Evolutionary conservation across 495 filamentous ascomycete genomes (phyloP), one percentile per base, ranked within the genome.

Genomic region (Oleoguttula mirabilis): DNA sequence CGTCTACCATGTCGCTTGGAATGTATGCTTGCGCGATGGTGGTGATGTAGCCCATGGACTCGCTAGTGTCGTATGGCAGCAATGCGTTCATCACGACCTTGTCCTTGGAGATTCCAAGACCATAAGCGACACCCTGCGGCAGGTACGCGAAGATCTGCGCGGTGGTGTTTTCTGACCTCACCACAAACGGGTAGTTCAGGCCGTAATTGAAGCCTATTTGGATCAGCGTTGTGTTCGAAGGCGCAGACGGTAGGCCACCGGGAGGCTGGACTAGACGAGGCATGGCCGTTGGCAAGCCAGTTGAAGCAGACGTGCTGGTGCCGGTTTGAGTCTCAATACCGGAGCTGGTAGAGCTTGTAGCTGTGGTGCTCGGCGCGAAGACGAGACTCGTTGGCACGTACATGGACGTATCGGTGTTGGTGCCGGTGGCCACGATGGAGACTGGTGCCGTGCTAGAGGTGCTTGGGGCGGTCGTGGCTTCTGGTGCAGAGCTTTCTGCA

Each of bases 61-160:
- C 54, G 16, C 68, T 71, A 12, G 84, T 93, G 57, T 94, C 79
- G 58, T 82, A 77, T 7, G 90, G 86, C 46, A 77, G 65, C 36
- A 98, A 73, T 36, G 72, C 75, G 44, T 76, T 71, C 71, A 94
- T 84, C 16, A 63, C 57, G 16, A 84, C 66, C 35, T 82, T 62
- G 5, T 57, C 44, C 6, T 31, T 8, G 0, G 66, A 55, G 41
- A 82, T 64, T 7, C 63, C 60, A 17, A 81, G 63, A 28, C 78
- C 83, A 38, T 78, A 70, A n/a, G 70, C 65, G 38, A 98, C 67
- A 39, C 83, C 87, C 44, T 73, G 54, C 0, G 85, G 87, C 8
- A 94, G 68, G 45, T 75, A 83, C 23, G 75, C 54, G 69, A 95
- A 95, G 55, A 98, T 86, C 63, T 96, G 92, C 19, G 76, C 75